Percentiles rank a stretch among this genome's conserved stretches.
phyloP scores from a whole-genome alignment of 352 stramenopile species.

The Stramenopiles sp. region DNA sequence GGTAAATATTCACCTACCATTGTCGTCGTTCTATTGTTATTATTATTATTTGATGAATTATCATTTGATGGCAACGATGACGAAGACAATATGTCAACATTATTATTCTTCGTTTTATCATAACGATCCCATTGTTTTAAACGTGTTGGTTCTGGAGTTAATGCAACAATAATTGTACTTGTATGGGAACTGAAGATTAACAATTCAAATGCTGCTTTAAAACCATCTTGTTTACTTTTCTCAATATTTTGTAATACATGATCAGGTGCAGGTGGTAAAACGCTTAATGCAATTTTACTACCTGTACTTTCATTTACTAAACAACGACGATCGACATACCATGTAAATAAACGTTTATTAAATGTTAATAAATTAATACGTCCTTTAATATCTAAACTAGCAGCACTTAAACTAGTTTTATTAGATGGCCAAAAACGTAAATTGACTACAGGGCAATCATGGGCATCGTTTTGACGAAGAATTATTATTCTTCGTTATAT shows the following conservation, averaged over 20 bases:
- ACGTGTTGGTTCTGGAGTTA: slow-evolving; percentile 7
- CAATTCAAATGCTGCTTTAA: slow-evolving; percentile 10
- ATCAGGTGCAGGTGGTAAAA: slow-evolving; percentile 9
- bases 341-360: slow-evolving; percentile 12
- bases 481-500: slow-evolving; percentile 9
- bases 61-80: slow-evolving; percentile 8
- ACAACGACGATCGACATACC: slow-evolving; percentile 8
- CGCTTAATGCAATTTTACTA: slow-evolving; percentile 11
- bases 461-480: too few relatives aligned
- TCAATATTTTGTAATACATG: slow-evolving; percentile 11
- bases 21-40: slow-evolving; percentile 5
- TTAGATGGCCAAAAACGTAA: too few relatives aligned
- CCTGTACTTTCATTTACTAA: slow-evolving; percentile 11
- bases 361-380: too few relatives aligned
- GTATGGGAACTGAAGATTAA: slow-evolving; percentile 10
- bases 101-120: slow-evolving; percentile 11
- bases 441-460: too few relatives aligned
- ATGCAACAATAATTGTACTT: slow-evolving; percentile 11
- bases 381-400: too few relatives aligned
- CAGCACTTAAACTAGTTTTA: too few relatives aligned
- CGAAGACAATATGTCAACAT: slow-evolving; percentile 5
- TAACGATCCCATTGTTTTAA: slow-evolving; percentile 11
- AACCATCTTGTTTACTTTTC: slow-evolving; percentile 11
- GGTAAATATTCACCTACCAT: slow-evolving; percentile 10
- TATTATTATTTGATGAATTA: slow-evolving; percentile 11